A percentile compares a stretch with the other conserved stretches of the same genome.
These are phyloP conservation scores for Boletellus emodensis DNA, from an alignment of 768 basidiomycete species.

Conservation along the genomic window DNA sequence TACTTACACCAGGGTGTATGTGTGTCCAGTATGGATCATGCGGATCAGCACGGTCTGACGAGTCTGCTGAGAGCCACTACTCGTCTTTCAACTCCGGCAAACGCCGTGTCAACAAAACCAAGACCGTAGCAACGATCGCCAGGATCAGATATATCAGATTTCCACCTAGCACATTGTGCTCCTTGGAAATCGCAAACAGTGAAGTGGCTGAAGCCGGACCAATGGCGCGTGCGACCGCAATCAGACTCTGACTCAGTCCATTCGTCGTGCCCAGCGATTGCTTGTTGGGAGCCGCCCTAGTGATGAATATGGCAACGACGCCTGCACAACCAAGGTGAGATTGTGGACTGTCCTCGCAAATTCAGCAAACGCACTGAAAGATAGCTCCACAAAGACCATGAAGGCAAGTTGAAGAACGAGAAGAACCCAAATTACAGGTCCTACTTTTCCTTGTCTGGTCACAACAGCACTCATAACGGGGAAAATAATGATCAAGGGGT, in stretches of 20 bases:
- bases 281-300: conserved; percentile 48
- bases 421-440: conserved; percentile 35
- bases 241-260: conserved; percentile 48
- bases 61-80: neutral
- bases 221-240: conserved; percentile 43
- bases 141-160: conserved; percentile 47
- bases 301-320: conserved; percentile 51
- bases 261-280: conserved; percentile 54
- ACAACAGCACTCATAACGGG: conserved; percentile 44
- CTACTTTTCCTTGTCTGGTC: conserved; percentile 27
- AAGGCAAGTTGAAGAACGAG: conserved; percentile 25
- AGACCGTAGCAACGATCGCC: conserved; percentile 22
- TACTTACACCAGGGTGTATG: no score
- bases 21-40: no score
- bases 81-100: conserved; percentile 18
- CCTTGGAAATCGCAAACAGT: conserved; percentile 47
- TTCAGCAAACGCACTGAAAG: conserved; percentile 33
- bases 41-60: no score
- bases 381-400: conserved; percentile 35
- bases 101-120: conserved; percentile 16
- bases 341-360: neutral
- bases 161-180: conserved; percentile 45
- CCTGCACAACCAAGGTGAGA: conserved; percentile 23
- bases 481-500: conserved; percentile 38
- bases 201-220: conserved; percentile 48